These are phyloP conservation scores for Penicillium psychrosexuale DNA, from an alignment of 2,329 filamentous ascomycete genomes.

Conservation along the genomic window DNA sequence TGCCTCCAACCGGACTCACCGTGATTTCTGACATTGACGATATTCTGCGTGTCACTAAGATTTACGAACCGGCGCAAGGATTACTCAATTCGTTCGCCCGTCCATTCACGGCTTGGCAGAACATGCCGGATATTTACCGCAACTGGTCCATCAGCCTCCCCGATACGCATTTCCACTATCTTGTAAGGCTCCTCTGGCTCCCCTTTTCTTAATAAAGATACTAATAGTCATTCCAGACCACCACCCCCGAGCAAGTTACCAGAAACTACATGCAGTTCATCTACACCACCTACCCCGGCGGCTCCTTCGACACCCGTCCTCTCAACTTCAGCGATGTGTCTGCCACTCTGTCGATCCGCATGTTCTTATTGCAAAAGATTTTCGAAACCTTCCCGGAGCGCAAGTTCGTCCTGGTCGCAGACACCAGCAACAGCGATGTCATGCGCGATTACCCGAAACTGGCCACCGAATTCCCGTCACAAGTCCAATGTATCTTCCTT, in stretches of 20 bases:
- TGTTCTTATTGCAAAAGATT: slow-evolving; percentile 66
- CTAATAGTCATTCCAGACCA: slow-evolving; percentile 48
- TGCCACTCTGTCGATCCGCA: slow-evolving; percentile 69
- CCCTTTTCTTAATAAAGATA: neutral
- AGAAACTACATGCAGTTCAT: slow-evolving; percentile 75
- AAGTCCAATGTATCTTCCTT: slow-evolving; percentile 74
- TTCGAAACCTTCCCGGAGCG: slow-evolving; percentile 72
- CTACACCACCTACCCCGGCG: slow-evolving; percentile 72
- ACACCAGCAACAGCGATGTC: slow-evolving; percentile 73
- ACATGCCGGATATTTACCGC: slow-evolving; percentile 76
- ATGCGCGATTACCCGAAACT: slow-evolving; percentile 62
- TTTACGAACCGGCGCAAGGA: slow-evolving; percentile 71
- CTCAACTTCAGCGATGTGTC: slow-evolving; percentile 74
- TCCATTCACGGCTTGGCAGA: slow-evolving; percentile 68
- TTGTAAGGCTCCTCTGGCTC: slow-evolving; percentile 32
- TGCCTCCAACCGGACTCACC: slow-evolving; percentile 67
- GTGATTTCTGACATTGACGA: slow-evolving; percentile 77
- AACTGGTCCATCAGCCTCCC: slow-evolving; percentile 68
- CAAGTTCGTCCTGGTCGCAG: slow-evolving; percentile 72
- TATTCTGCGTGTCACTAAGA: slow-evolving; percentile 76
- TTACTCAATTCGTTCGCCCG: slow-evolving; percentile 73
- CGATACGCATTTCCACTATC: slow-evolving; percentile 74
- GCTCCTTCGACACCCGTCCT: slow-evolving; percentile 73
- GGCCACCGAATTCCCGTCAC: slow-evolving; percentile 63
- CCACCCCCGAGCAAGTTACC: slow-evolving; percentile 73